These are phyloP conservation scores for Talinum fruticosum DNA, from an alignment of 148 eudicot genomes.

Conservation along the genomic window DNA sequence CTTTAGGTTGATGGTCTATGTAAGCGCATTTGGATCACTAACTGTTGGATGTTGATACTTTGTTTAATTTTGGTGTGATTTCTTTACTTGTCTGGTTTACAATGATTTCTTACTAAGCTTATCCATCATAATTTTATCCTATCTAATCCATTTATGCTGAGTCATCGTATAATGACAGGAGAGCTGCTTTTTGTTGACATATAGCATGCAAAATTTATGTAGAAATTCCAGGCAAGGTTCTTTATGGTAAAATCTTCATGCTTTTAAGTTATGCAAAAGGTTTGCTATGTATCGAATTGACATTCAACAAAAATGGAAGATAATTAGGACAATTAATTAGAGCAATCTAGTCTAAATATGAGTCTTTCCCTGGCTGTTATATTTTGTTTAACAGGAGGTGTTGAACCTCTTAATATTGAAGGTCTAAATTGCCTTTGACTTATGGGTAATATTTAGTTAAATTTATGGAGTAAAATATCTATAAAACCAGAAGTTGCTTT, in stretches of 20 bases:
- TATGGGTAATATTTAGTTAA: background rate
- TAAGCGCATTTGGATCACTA: no score
- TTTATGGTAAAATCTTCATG: background rate
- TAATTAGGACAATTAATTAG: background rate
- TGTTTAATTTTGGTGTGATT: background rate
- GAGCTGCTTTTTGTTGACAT: background rate
- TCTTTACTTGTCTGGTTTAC: background rate
- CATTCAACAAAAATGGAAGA: background rate
- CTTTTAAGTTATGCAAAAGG: no score
- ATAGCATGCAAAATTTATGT: background rate
- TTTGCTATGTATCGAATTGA: background rate
- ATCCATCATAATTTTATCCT: background rate
- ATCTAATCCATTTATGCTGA: background rate
- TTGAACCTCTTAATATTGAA: background rate
- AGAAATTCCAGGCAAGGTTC: background rate
- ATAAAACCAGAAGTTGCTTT: background rate
- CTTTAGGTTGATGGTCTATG: background rate
- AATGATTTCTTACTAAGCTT: background rate
- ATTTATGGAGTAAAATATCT: background rate
- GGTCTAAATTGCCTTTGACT: background rate
- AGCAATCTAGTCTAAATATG: background rate
- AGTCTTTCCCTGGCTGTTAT: no score
- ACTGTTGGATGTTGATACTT: background rate
- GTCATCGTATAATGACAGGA: background rate
- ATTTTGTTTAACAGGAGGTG: no score